Percentiles rank a stretch among this genome's conserved stretches.
Conservation (phyloP, 805 yeast genomes). For the Teunomyces barrocoloradensis region DNA sequence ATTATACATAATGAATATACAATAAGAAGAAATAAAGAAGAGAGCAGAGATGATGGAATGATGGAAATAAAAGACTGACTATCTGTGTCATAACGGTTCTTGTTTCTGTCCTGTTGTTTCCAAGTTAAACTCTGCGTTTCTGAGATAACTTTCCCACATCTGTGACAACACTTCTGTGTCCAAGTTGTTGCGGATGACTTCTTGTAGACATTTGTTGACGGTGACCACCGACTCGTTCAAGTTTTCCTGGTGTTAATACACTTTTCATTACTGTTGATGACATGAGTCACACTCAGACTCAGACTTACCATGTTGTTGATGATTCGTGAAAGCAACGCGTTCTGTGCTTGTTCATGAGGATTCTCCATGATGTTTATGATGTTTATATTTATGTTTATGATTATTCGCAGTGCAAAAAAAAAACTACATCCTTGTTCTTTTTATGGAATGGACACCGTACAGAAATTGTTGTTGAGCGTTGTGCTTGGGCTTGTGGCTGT, state of each 20-base stretch:
- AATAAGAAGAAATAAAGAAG: not conserved
- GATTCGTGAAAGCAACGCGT: conserved; percentile 71
- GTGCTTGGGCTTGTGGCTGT: conserved; percentile 27
- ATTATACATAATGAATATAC: not conserved
- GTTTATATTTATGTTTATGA: not conserved
- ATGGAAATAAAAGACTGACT: too few species aligned
- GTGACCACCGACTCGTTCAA: conserved; percentile 68
- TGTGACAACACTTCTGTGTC: conserved; percentile 70
- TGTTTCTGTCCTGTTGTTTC: conserved; percentile 63
- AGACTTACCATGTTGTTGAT: conserved; percentile 65
- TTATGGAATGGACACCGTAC: conserved; percentile 38
- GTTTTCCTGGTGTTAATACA: conserved; percentile 47
- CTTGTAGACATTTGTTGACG: conserved; percentile 58
- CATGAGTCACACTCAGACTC: too few species aligned
- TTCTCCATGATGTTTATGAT: conserved; percentile 64
- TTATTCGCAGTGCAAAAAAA: conserved; percentile 1
- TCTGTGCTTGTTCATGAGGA: conserved; percentile 82
- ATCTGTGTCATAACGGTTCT: conserved; percentile 35
- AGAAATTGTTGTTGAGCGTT: conserved; percentile 20
- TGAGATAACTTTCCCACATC: conserved; percentile 75
- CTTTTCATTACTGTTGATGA: too few species aligned
- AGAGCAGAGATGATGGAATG: too few species aligned
- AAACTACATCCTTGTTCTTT: not conserved
- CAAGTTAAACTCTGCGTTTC: conserved; percentile 67
- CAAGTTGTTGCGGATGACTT: conserved; percentile 63